Evolutionary conservation across 441 rosid species (phyloP), one percentile per base, ranked within the genome.

Genomic region (Flueggea neowawraea): DNA sequence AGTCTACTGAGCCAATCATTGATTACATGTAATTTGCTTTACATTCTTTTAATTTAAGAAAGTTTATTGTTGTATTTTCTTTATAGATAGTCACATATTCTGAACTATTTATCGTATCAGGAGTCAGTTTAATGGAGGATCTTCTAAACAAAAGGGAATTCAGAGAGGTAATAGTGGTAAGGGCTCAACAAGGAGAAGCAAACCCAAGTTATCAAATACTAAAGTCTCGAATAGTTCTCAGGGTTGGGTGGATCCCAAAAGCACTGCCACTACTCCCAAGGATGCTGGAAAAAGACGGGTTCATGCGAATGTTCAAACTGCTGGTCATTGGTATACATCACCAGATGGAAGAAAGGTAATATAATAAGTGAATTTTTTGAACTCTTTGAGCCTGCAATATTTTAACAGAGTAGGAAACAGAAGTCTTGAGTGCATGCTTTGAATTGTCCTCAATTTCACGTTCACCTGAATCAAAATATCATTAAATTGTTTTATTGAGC

Each of bases 201-300:
- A 74, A 72, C 71, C 88, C 62, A 80, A 56, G 58, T 73, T 62
- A 54, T 71, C 82, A 58, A 73, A 51, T 58, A 68, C 71, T 56
- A 70, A 58, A 64, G 73, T 50, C 57, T 33, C 53, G 16, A 45
- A 12, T 22, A 58, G 71, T 61, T 68, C 80, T n/a, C 80, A 74
- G 67, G 84, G 83, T 45, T 91, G 95, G 92, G 69, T 76, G 52
- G 78, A 82, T 64, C 88, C 87, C 59, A 85, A 72, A 75, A 60
- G 60, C 65, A 74, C 78, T 65, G 56, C 74, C 58, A 52, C 69
- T 6, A 50, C 56, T 69, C 89, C 94, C 9, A 89, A 73, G 66
- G 86, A 91, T 82, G 96, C 89, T 59, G 88, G 89, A 16, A 94
- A 83, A 84, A 79, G 90, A 62, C 85, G 91, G 58, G 91, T 87